phyloP scores from a whole-genome alignment of 495 filamentous ascomycete genomes.

The Penicillium macrosclerotiorum region DNA sequence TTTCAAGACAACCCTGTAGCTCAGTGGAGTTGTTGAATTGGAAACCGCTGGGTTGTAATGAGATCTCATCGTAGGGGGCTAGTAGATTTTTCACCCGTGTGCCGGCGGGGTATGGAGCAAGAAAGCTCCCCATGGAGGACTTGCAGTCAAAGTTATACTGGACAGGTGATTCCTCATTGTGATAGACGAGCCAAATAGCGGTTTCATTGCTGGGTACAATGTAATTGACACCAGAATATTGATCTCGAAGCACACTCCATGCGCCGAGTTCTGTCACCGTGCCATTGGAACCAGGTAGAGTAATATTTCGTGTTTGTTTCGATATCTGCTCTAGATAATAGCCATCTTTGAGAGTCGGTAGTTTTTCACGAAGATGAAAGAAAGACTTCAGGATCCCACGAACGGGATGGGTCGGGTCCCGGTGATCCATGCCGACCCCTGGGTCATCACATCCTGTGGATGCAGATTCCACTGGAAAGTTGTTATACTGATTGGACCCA shows the following conservation, averaged over 20 bases:
- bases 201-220: too few species aligned
- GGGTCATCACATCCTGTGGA: conserved; percentile 47
- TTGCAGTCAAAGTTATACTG: conserved; percentile 43
- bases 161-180: conserved; percentile 44
- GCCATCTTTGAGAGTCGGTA: conserved; percentile 49
- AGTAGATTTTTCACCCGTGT: conserved; percentile 50
- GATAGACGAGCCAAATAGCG: conserved; percentile 51
- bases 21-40: too few species aligned
- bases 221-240: conserved; percentile 17
- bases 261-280: conserved; percentile 47
- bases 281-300: conserved; percentile 41
- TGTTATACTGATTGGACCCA: conserved; percentile 42
- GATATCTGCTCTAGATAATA: conserved; percentile 41
- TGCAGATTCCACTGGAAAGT: conserved; percentile 44
- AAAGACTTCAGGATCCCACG: conserved; percentile 47
- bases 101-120: conserved; percentile 40
- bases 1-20: too few species aligned
- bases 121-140: conserved; percentile 31
- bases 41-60: too few species aligned
- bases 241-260: conserved; percentile 46
- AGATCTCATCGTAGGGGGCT: conserved; percentile 53
- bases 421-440: conserved; percentile 49
- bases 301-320: conserved; percentile 41
- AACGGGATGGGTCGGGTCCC: conserved; percentile 51
- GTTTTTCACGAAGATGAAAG: conserved; percentile 47